These are phyloP conservation scores for Sesbania bispinosa DNA, from an alignment of 306 rosid species.

Conservation along the genomic window DNA sequence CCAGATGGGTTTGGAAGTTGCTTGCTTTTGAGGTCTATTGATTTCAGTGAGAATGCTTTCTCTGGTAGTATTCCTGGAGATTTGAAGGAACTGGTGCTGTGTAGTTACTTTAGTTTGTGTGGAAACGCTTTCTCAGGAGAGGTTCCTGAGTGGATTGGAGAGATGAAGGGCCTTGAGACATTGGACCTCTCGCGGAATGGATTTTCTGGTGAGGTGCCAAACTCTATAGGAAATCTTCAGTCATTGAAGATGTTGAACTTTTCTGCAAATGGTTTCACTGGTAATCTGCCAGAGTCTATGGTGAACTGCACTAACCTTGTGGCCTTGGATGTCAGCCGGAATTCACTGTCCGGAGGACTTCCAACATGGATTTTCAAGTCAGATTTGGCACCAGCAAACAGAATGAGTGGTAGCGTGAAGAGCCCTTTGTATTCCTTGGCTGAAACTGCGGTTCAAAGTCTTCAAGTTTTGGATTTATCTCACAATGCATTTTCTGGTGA, in stretches of 20 bases:
- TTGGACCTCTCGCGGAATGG: constrained; percentile 71
- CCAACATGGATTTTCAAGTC: constrained; percentile 74
- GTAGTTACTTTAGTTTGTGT: constrained; percentile 44
- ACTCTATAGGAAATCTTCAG: constrained; percentile 61
- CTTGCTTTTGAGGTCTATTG: constrained; percentile 80
- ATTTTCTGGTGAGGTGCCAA: constrained; percentile 73
- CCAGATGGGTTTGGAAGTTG: constrained; percentile 86
- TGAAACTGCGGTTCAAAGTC: constrained; percentile 49
- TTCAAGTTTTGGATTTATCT: constrained; percentile 77
- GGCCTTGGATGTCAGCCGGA: constrained; percentile 66
- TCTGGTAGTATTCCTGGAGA: constrained; percentile 64
- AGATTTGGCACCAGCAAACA: constrained; percentile 37
- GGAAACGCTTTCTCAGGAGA: constrained; percentile 53
- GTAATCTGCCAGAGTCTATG: constrained; percentile 70
- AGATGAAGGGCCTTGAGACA: constrained; percentile 60
- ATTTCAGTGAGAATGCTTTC: constrained; percentile 73
- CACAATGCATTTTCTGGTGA: constrained; percentile 72
- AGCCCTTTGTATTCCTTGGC: constrained; percentile 28
- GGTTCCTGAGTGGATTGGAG: constrained; percentile 64
- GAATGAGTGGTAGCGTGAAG: constrained; percentile 21
- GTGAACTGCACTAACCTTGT: constrained; percentile 49
- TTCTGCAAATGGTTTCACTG: constrained; percentile 64
- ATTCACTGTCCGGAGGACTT: constrained; percentile 71
- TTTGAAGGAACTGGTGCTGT: constrained; percentile 51
- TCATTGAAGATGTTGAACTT: constrained; percentile 62